Evolutionary conservation across 345 rosid genomes (phyloP).

Genomic region (Rhodamnia argentea): DNA sequence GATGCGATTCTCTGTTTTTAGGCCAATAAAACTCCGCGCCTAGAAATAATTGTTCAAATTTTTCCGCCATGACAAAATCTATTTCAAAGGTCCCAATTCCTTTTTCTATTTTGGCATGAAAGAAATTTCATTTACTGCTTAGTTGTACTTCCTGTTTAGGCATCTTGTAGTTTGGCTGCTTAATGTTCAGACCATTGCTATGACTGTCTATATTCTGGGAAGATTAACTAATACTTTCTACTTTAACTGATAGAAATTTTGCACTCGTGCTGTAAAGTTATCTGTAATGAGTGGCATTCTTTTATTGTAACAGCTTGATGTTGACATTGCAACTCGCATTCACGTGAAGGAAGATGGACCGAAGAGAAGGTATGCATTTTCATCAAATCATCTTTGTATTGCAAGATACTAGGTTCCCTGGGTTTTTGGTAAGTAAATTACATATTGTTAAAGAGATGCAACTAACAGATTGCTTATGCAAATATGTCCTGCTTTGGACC

Average conservation of each 20-base stretch:
- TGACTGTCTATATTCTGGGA: not conserved
- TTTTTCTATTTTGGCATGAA: not conserved
- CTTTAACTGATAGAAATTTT: not conserved
- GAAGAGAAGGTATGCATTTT: conserved; percentile 57
- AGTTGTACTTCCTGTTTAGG: not conserved
- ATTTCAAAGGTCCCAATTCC: not conserved
- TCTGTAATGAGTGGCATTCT: not conserved
- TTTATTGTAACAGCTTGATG: conserved; percentile 62
- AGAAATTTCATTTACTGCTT: not conserved
- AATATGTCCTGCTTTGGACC: conserved; percentile 10
- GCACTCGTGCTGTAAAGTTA: not conserved
- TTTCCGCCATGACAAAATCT: not conserved
- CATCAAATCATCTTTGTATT: not conserved
- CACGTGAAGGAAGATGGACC: conserved; percentile 77
- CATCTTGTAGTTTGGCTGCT: not conserved
- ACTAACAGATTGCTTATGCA: not conserved
- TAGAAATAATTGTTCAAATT: not conserved
- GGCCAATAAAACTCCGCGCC: not conserved
- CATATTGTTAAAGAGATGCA: not conserved
- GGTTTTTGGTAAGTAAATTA: not conserved
- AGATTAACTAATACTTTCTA: not conserved
- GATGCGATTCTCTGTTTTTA: not conserved
- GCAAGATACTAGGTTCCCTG: not conserved
- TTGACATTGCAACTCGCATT: conserved; percentile 75
- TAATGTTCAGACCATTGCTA: not conserved